phyloP scores from a whole-genome alignment of 78 protist species.

The Abeoforma whisleri region DNA sequence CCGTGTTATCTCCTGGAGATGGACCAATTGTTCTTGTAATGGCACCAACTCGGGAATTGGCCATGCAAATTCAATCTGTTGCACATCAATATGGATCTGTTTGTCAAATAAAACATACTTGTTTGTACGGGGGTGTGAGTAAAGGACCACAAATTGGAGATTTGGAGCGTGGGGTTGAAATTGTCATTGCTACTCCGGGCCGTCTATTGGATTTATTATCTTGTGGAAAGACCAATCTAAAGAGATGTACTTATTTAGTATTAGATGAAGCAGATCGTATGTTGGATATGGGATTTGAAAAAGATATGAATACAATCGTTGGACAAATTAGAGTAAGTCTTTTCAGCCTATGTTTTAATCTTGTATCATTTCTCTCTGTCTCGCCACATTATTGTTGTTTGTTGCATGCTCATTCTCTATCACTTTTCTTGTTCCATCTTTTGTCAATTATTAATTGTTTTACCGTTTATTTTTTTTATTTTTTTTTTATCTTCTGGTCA shows the following conservation, averaged over 20 bases:
- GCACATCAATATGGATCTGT: constrained; percentile 36
- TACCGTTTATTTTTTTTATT: constrained; percentile 1
- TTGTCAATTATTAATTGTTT: not conserved
- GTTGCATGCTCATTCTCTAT: too few species aligned
- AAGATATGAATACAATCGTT: constrained; percentile 59
- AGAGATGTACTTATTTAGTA: constrained; percentile 86
- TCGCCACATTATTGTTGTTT: too few species aligned
- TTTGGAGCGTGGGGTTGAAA: constrained; percentile 53
- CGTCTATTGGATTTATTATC: constrained; percentile 87
- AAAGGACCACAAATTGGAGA: constrained; percentile 60
- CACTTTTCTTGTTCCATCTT: not conserved
- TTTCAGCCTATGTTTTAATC: too few species aligned
- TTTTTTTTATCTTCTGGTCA: not conserved
- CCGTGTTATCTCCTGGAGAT: constrained; percentile 52
- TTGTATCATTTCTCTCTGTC: too few species aligned
- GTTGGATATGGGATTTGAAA: constrained; percentile 96
- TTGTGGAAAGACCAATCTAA: constrained; percentile 56
- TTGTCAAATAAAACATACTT: constrained; percentile 36
- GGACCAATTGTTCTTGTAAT: constrained; percentile 87
- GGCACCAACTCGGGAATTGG: constrained; percentile 96
- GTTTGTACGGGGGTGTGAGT: constrained; percentile 92
- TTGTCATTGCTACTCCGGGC: constrained; percentile 98
- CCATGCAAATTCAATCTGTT: constrained; percentile 80
- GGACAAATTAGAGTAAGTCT: constrained; percentile 14
- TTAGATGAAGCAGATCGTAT: constrained; percentile 97